Base-by-base conservation (phyloP, 2,329 filamentous ascomycete genomes). In the Fusarium circinatum region DNA sequence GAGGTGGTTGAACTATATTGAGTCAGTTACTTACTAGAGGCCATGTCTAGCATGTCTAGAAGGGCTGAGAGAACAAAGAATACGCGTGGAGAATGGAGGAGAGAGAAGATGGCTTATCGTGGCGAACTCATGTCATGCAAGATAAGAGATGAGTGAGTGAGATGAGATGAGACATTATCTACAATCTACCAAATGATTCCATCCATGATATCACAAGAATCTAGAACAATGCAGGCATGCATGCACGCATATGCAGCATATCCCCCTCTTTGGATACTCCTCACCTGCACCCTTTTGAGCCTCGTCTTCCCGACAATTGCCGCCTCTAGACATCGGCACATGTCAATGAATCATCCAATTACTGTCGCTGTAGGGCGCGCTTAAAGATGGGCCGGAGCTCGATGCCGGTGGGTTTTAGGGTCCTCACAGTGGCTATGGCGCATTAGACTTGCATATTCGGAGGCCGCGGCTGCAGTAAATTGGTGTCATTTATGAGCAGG, bases 271-370 rank as follows among this genome's bases (percentile, higher is more conserved):
- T 68, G 68, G 69, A 68, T 72, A 64, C 69, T 68, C 69, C 63
- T 58, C 48, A 32, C 11, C 26, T 8, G 39, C 26, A 44, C 51
- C 57, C 26, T 51, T 73, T 74, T 68, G 62, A 69, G 55, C 71
- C 71, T 74, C 63, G 36, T 72, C 71, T 74, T 72, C 71, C 71
- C 71, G 71, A 75, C 56, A 75, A 69, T 69, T 74, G 71, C 71
- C 71, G 71, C 52, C 38, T 42, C 48, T 61, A 65, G 24, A 60
- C 68, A 30, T 45, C 68, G 62, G 68, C 62, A 71, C 41, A 61
- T 67, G 47, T 51, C n/a, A 30, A 12, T 24, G 36, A 54, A 30
- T 55, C 39, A 24, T 22, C 65, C 70, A 73, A 74, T 74, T 3
- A 39, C 30, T 34, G n/a, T 24, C 13, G 20, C 30, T 24, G 18